These are phyloP conservation scores for Uromyces viciae-fabae DNA, from an alignment of 1,284 basidiomycete species.

Conservation along the genomic window DNA sequence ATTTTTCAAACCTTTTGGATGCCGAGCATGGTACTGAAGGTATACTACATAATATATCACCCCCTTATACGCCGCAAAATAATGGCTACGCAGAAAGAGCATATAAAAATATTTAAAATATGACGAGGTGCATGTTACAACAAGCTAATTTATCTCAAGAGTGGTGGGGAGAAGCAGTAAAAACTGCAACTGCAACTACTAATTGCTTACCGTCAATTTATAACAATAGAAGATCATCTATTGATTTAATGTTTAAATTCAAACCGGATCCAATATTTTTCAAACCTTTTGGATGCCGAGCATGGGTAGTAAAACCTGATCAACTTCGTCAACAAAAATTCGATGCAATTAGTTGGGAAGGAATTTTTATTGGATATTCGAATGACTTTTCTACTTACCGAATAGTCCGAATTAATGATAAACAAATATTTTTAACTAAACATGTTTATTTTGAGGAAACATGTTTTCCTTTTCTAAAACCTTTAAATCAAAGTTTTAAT, in stretches of 20 bases:
- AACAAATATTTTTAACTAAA: background rate
- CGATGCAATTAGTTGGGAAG: background rate
- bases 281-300: background rate
- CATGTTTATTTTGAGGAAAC: background rate
- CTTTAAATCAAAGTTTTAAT: background rate
- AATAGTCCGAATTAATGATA: background rate
- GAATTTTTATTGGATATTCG: background rate
- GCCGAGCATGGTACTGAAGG: too few species aligned
- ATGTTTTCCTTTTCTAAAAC: background rate
- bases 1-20: too few species aligned
- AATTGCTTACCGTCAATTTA: background rate
- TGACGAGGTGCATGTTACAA: background rate
- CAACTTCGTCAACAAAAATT: background rate
- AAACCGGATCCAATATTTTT: background rate
- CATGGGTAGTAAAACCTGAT: background rate
- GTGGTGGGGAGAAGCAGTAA: background rate
- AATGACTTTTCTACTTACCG: background rate
- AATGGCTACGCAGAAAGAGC: background rate
- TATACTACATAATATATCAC: too few species aligned
- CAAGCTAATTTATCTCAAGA: background rate
- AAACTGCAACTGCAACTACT: background rate
- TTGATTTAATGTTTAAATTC: background rate
- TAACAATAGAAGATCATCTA: background rate
- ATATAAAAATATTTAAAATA: background rate
- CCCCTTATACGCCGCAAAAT: too few species aligned